phyloP scores from a whole-genome alignment of 306 rosid species.

The Lathyrus oleraceus region DNA sequence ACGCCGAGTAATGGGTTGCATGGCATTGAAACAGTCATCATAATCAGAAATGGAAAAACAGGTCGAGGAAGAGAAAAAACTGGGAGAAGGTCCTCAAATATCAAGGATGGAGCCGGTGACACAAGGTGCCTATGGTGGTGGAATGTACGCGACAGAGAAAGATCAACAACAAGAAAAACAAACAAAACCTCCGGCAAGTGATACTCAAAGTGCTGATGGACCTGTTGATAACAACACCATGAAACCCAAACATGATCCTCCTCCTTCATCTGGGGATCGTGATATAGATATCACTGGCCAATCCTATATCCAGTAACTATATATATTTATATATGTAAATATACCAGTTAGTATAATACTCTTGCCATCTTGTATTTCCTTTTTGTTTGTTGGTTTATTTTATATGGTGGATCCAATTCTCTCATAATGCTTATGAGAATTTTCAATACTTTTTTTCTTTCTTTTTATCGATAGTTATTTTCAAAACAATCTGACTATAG shows the following conservation, averaged over 20 bases:
- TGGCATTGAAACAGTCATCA: not conserved
- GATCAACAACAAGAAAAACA: slow-evolving; percentile 34
- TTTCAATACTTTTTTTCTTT: too few species aligned
- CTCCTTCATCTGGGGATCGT: slow-evolving; percentile 66
- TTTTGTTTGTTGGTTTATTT: too few species aligned
- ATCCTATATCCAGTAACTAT: slow-evolving; percentile 58
- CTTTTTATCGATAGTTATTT: too few species aligned
- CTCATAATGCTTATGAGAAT: too few species aligned
- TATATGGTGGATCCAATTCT: too few species aligned
- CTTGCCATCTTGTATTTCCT: too few species aligned
- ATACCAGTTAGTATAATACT: not conserved
- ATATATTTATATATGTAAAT: not conserved
- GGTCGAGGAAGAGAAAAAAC: slow-evolving; percentile 21
- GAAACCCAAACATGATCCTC: slow-evolving; percentile 44
- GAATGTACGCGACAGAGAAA: slow-evolving; percentile 59
- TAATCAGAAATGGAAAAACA: slow-evolving; percentile 31
- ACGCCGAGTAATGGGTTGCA: not conserved
- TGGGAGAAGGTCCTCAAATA: slow-evolving; percentile 48
- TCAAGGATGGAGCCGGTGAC: slow-evolving; percentile 65
- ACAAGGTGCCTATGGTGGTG: slow-evolving; percentile 71
- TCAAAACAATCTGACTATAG: too few species aligned
- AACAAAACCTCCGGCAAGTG: slow-evolving; percentile 53
- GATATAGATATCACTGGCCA: slow-evolving; percentile 73
- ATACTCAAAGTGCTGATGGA: slow-evolving; percentile 75
- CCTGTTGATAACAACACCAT: slow-evolving; percentile 40